A percentile compares a stretch with the other conserved stretches of the same genome.
phyloP scores from a whole-genome alignment of 169 alveolate genomes.

The Cryptosporidium parvum region DNA sequence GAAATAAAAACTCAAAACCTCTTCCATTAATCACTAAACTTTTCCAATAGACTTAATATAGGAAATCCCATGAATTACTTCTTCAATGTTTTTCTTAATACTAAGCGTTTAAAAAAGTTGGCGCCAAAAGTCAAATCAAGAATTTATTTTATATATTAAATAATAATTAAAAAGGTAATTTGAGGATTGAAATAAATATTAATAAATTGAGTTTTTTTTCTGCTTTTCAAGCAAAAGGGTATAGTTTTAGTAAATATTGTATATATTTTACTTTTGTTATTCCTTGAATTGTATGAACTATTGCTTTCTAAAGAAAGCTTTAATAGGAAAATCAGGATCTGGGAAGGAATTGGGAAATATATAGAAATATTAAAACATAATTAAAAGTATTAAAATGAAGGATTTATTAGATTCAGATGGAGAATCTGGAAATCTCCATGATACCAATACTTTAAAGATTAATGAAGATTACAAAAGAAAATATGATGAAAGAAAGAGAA shows the following conservation, averaged over 20 bases:
- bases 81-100: neutral
- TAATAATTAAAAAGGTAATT: neutral
- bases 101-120: neutral
- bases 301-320: neutral
- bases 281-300: too few species aligned
- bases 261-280: neutral
- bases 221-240: too few species aligned
- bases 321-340: neutral
- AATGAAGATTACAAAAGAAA: slow-evolving; percentile 42
- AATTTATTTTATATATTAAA: neutral
- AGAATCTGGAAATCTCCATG: slow-evolving; percentile 11
- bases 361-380: neutral
- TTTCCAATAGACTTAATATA: neutral
- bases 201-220: neutral
- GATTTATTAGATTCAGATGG: slow-evolving; percentile 38
- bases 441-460: neutral
- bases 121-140: slow-evolving; percentile 38
- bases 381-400: neutral
- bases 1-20: too few species aligned
- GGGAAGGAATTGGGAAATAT: neutral
- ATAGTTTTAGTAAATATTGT: too few species aligned
- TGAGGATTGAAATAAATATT: neutral
- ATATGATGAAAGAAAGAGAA: slow-evolving; percentile 52
- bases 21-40: too few species aligned
- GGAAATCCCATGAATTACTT: neutral